These are phyloP conservation scores for Cladosporium cucumerinum DNA, from an alignment of 2,329 filamentous ascomycete genomes.

Conservation along the genomic window DNA sequence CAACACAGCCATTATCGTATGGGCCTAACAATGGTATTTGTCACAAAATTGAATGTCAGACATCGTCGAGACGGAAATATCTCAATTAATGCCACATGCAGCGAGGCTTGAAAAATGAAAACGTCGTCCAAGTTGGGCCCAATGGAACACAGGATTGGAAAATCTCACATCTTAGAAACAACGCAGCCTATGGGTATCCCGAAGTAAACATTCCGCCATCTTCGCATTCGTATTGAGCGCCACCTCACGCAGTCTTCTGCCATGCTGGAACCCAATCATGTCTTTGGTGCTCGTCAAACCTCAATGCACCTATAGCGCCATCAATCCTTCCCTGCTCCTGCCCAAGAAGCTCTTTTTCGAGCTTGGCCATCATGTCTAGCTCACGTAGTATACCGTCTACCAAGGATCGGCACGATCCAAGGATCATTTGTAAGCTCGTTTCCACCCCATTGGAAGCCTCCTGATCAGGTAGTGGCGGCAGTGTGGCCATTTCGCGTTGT, in stretches of 20 bases:
- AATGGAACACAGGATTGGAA: background rate
- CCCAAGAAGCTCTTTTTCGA: constrained; percentile 56
- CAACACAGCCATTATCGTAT: background rate
- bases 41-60: background rate
- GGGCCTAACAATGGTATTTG: background rate
- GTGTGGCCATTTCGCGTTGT: constrained; percentile 47
- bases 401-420: constrained; percentile 49
- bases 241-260: background rate
- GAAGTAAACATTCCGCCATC: background rate
- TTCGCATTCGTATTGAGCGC: background rate
- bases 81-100: background rate
- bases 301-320: background rate
- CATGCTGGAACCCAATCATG: constrained; percentile 6
- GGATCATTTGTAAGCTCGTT: constrained; percentile 47
- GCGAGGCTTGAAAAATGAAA: background rate
- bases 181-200: constrained; percentile 15
- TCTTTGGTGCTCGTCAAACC: background rate
- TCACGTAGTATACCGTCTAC: constrained; percentile 61
- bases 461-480: constrained; percentile 37
- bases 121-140: background rate
- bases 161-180: background rate
- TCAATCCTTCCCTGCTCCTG: constrained; percentile 60
- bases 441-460: constrained; percentile 21
- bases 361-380: constrained; percentile 58
- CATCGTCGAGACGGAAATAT: background rate